phyloP scores from a whole-genome alignment of 169 alveolate species.

The Plasmodium vinckei region DNA sequence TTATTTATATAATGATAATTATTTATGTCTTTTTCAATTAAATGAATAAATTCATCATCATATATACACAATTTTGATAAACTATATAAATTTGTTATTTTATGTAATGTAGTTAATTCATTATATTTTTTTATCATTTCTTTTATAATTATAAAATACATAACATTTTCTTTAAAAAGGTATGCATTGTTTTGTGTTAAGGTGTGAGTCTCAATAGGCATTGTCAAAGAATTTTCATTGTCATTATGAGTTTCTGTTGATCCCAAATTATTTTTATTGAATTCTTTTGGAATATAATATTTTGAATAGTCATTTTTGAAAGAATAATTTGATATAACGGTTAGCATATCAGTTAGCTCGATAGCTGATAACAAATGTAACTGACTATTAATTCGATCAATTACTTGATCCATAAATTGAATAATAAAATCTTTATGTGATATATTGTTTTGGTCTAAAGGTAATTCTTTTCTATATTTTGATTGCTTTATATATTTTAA shows the following conservation, averaged over 20 bases:
- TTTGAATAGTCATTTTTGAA: conserved; percentile 22
- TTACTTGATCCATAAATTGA: conserved; percentile 29
- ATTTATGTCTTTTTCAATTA: conserved; percentile 55
- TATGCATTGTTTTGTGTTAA: conserved; percentile 36
- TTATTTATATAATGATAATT: conserved; percentile 65
- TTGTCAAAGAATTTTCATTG: no score
- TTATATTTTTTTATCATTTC: conserved; percentile 35
- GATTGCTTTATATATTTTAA: conserved; percentile 29
- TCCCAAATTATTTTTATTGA: background rate
- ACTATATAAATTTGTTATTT: conserved; percentile 43
- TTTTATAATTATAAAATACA: conserved; percentile 26
- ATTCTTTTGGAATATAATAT: conserved; percentile 13
- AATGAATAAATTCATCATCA: conserved; percentile 40
- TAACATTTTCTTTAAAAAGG: conserved; percentile 52
- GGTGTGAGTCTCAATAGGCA: conserved; percentile 6
- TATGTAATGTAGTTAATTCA: conserved; percentile 50
- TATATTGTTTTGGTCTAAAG: conserved; percentile 35
- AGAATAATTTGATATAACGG: conserved; percentile 71
- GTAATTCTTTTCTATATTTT: conserved; percentile 42
- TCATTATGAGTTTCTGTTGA: background rate
- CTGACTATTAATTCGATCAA: conserved; percentile 28
- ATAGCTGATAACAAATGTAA: conserved; percentile 58
- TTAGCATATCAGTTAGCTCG: conserved; percentile 64
- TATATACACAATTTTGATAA: conserved; percentile 44
- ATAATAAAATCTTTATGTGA: conserved; percentile 43